A percentile compares a stretch with the other conserved stretches of the same genome.
phyloP scores from a whole-genome alignment of 2,329 filamentous ascomycete genomes.

The Fusarium cicatricum region DNA sequence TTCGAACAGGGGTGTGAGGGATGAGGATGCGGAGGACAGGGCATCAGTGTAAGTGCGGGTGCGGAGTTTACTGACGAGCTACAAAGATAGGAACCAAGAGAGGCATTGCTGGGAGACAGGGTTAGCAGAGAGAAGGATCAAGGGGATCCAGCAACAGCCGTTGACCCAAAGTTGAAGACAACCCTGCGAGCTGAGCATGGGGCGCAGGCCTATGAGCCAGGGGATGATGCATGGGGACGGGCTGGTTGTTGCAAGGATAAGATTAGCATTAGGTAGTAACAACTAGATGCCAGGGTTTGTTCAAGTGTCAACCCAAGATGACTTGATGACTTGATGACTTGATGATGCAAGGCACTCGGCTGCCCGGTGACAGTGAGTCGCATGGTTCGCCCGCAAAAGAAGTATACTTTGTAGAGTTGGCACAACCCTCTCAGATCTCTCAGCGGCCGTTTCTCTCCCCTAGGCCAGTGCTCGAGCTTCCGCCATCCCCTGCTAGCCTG shows the following conservation, averaged over 20 bases:
- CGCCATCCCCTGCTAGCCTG: conserved; percentile 36
- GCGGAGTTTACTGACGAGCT: conserved; percentile 27
- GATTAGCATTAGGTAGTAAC: conserved; percentile 3
- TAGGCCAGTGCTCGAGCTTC: conserved; percentile 28
- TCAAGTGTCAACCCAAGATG: conserved; percentile 12
- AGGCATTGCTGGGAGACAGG: conserved; percentile 41
- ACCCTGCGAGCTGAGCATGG: conserved; percentile 46
- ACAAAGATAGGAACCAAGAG: conserved; percentile 40
- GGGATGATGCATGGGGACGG: conserved; percentile 7
- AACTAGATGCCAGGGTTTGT: conserved; percentile 16
- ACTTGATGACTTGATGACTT: neutral
- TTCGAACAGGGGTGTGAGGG: conserved; percentile 33
- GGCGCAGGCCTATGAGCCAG: conserved; percentile 41
- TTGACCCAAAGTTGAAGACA: conserved; percentile 34
- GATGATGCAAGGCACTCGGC: conserved; percentile 37
- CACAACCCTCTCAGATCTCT: neutral
- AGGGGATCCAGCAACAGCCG: conserved; percentile 23
- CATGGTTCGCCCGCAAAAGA: neutral
- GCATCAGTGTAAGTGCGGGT: conserved; percentile 34
- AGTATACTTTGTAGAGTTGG: neutral
- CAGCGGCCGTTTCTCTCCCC: conserved; percentile 1
- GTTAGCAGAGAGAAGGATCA: conserved; percentile 20
- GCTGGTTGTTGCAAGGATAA: conserved; percentile 7
- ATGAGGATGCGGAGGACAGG: conserved; percentile 17
- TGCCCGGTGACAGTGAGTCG: conserved; percentile 10